Evolutionary conservation across 306 rosid species (phyloP).

Genomic region (Citrullus colocynthis): DNA sequence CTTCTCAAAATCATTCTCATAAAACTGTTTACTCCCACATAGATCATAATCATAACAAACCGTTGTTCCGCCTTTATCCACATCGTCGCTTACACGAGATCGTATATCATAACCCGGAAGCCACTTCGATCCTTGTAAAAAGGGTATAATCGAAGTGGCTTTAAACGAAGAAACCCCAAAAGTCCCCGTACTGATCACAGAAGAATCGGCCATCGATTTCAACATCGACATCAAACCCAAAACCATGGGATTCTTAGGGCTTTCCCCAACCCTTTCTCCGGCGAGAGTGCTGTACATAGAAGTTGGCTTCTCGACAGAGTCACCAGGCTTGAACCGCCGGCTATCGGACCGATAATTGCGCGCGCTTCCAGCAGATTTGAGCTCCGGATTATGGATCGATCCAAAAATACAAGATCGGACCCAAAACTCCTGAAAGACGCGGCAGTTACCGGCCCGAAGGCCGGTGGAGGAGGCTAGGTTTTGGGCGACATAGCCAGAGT

Average conservation of each 20-base stretch:
- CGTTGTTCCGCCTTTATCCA: slow-evolving; percentile 54
- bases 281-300: slow-evolving; percentile 35
- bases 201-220: slow-evolving; percentile 58
- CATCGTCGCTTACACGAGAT: slow-evolving; percentile 21
- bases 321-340: slow-evolving; percentile 14
- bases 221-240: slow-evolving; percentile 51
- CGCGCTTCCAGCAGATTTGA: slow-evolving; percentile 27
- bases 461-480: slow-evolving; percentile 65
- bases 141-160: slow-evolving; percentile 44
- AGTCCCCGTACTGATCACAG: slow-evolving; percentile 22
- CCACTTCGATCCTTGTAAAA: slow-evolving; percentile 64
- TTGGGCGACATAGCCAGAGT: slow-evolving; percentile 73
- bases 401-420: slow-evolving; percentile 45
- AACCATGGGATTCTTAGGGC: slow-evolving; percentile 36
- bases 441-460: slow-evolving; percentile 34
- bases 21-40: not conserved
- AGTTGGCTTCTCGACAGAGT: slow-evolving; percentile 17
- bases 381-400: slow-evolving; percentile 30
- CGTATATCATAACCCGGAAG: slow-evolving; percentile 50
- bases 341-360: slow-evolving; percentile 29
- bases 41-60: slow-evolving; percentile 1
- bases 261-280: slow-evolving; percentile 42
- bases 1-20: slow-evolving; percentile 21
- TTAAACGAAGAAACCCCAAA: slow-evolving; percentile 54
- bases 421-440: slow-evolving; percentile 59